Conservation (phyloP, 2,329 filamentous ascomycete species). For the Exophiala xenobiotica region DNA sequence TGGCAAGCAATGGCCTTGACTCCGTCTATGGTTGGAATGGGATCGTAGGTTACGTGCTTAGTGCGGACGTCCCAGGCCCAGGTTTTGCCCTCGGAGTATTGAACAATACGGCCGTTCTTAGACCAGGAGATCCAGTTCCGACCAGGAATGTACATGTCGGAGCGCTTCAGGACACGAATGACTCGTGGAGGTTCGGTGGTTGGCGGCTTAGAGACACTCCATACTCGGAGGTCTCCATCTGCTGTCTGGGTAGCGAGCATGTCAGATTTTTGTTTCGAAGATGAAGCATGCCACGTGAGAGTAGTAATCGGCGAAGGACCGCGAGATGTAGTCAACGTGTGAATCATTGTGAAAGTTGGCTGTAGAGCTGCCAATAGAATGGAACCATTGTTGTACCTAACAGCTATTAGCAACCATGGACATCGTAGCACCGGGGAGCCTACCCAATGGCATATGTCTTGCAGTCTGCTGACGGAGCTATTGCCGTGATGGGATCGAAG, state of each 20-base stretch:
- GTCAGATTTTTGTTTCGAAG: conserved; percentile 91
- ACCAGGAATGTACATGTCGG: conserved; percentile 63
- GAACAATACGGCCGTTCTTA: conserved; percentile 93
- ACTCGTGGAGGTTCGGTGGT: conserved; percentile 76
- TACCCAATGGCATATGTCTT: conserved; percentile 94
- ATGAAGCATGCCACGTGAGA: conserved; percentile 93
- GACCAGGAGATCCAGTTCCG: conserved; percentile 98
- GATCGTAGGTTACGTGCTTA: conserved; percentile 91
- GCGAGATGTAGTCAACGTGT: conserved; percentile 82
- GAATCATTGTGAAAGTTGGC: conserved; percentile 88
- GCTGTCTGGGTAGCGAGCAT: conserved; percentile 93
- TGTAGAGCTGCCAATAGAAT: conserved; percentile 86
- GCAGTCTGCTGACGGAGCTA: conserved; percentile 86
- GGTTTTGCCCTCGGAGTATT: conserved; percentile 88
- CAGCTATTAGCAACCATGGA: conserved; percentile 19
- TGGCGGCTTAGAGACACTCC: conserved; percentile 86
- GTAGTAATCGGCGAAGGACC: conserved; percentile 83
- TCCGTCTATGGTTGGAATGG: conserved; percentile 79
- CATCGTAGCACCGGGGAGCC: background rate
- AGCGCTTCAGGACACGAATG: conserved; percentile 79
- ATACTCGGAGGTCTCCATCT: conserved; percentile 89
- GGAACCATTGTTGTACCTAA: conserved; percentile 90
- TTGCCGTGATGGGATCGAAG: conserved; percentile 89
- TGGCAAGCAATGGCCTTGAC: conserved; percentile 82
- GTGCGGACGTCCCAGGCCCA: conserved; percentile 96